Evolutionary conservation across 2,329 filamentous ascomycete genomes (phyloP).

Genomic region (Fusarium torulosum): DNA sequence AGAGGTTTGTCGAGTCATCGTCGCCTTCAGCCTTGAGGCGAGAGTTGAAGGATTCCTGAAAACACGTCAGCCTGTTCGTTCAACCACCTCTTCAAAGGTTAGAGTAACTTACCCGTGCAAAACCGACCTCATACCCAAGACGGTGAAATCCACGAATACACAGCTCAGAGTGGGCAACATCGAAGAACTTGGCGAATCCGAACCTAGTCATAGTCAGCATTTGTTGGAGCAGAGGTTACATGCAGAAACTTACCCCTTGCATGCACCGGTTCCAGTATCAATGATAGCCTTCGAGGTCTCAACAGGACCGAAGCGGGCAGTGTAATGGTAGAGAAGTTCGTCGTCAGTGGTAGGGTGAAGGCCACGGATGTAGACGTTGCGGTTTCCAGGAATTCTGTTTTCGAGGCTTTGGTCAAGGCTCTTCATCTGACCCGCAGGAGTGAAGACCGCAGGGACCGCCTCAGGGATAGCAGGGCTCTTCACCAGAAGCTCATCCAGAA

Average conservation of each 20-base stretch:
- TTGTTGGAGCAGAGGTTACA: neutral
- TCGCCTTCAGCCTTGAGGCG: conserved; percentile 97
- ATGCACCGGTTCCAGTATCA: conserved; percentile 90
- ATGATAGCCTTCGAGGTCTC: conserved; percentile 99
- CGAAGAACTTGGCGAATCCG: conserved; percentile 95
- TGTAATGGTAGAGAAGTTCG: conserved; percentile 84
- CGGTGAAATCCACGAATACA: conserved; percentile 97
- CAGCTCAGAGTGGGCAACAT: conserved; percentile 88
- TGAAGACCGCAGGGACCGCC: conserved; percentile 90
- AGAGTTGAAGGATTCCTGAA: conserved; percentile 95
- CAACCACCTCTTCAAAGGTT: neutral
- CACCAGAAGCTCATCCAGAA: conserved; percentile 74
- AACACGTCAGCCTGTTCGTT: conserved; percentile 9
- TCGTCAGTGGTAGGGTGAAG: conserved; percentile 96
- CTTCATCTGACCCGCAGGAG: conserved; percentile 86
- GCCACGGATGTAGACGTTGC: conserved; percentile 98
- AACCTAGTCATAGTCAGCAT: conserved; percentile 70
- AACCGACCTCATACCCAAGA: conserved; percentile 96
- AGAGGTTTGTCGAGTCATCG: conserved; percentile 90
- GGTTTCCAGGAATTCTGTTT: conserved; percentile 90
- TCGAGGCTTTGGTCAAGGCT: conserved; percentile 94
- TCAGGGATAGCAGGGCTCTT: conserved; percentile 86
- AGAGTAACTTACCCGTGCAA: conserved; percentile 78
- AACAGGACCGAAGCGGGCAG: conserved; percentile 89
- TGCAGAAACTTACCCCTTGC: conserved; percentile 83